Base-by-base conservation (phyloP, 805 yeast genomes). In the Priceomyces haplophilus region DNA sequence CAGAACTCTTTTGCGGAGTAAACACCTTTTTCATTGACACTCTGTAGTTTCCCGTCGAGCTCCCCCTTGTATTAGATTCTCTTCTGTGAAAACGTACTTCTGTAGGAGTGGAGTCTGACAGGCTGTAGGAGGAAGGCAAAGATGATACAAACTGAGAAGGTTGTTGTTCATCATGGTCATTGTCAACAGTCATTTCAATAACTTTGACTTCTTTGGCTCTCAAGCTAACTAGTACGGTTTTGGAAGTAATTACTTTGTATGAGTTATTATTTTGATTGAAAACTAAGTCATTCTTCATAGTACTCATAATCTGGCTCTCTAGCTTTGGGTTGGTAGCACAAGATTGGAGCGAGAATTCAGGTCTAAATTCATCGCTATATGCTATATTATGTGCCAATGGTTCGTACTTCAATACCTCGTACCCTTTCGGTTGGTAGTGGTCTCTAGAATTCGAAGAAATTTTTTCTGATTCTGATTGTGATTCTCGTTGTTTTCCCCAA, bases 201-300 rank as follows among this genome's bases (percentile, higher is more conserved):
- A 66, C 53, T 43, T 72, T 72, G 43, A 72, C 67, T 41, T 73
- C 78, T 6, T 75, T 51, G 3, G 73, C 76, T 30, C 75, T 53
- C 39, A 73, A 56, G 43, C 73, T 68, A n/a, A 73, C 56, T 40
- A 71, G 64, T 1, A 73, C 55, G 1, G 76, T 70, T 31, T 64
- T 54, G 4, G 75, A 56, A 3, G 56, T 52, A 2, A 72, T 62
- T 31, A 50, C 48, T 12, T 57, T 62, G 36, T 55, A 58, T 6
- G 58, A 55, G 37, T 62, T 60, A 46, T 65, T 64, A 43, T 67
- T 68, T 41, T 67, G 74, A 45, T 61, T 65, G 45, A 68, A 69
- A 32, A 69, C 53, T 41, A 79, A 54, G 50, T 79, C 83, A 43
- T 67, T 69, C 50, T 74, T 78, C 84, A 80, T 80, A 11, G 80